phyloP scores from a whole-genome alignment of 2,329 filamentous ascomycete species.

The Cephalotrichum gorgonifer region DNA sequence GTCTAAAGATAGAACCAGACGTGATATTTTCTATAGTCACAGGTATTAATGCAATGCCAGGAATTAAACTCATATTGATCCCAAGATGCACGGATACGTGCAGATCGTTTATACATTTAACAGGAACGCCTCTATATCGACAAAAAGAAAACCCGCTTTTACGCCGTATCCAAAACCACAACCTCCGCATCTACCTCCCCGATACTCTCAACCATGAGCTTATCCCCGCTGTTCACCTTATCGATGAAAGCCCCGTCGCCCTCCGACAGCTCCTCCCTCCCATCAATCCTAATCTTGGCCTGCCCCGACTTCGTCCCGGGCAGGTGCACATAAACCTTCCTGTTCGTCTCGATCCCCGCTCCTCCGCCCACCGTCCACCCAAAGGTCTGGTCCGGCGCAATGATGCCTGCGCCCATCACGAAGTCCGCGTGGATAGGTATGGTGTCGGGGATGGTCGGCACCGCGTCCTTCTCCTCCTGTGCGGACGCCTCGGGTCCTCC shows the following conservation, averaged over 20 bases:
- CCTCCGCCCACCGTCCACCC: slow-evolving; percentile 61
- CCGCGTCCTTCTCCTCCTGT: slow-evolving; percentile 53
- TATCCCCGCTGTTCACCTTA: slow-evolving; percentile 52
- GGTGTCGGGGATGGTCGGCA: slow-evolving; percentile 50
- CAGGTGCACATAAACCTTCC: slow-evolving; percentile 72
- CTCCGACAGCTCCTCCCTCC: slow-evolving; percentile 56
- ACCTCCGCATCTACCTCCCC: slow-evolving; percentile 61
- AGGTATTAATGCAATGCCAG: too few relatives aligned
- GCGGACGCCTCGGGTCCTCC: slow-evolving; percentile 51
- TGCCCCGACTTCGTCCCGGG: slow-evolving; percentile 71
- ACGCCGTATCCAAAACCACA: slow-evolving; percentile 53
- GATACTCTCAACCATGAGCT: slow-evolving; percentile 54
- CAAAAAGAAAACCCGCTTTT: too few relatives aligned
- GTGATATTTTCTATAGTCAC: too few relatives aligned
- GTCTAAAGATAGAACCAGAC: too few relatives aligned
- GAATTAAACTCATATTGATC: too few relatives aligned
- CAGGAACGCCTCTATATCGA: too few relatives aligned
- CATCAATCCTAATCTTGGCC: slow-evolving; percentile 59
- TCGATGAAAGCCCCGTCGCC: slow-evolving; percentile 76
- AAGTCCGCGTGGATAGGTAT: slow-evolving; percentile 82
- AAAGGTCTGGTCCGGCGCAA: slow-evolving; percentile 55
- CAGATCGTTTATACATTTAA: too few relatives aligned
- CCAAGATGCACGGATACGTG: too few relatives aligned
- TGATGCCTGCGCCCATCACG: slow-evolving; percentile 69
- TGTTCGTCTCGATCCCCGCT: slow-evolving; percentile 38